A percentile compares a stretch with the other conserved stretches of the same genome.
phyloP scores from a whole-genome alignment of 2,329 filamentous ascomycete species.

The Parastagonospora nodorum region DNA sequence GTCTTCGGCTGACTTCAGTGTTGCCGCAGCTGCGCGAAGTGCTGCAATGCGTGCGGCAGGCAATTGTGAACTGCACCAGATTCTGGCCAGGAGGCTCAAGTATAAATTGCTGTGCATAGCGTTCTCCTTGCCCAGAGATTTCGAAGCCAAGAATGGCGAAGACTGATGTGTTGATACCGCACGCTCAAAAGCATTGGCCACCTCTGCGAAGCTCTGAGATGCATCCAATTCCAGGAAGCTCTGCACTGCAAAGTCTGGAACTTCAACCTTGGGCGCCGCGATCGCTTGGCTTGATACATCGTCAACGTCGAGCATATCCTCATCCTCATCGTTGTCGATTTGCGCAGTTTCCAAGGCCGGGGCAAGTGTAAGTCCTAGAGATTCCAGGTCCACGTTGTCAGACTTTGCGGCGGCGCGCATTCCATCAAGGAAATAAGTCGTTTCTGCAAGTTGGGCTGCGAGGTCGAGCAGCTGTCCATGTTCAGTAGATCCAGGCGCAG shows the following conservation, averaged over 20 bases:
- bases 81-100: conserved; percentile 74
- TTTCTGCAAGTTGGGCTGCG: conserved; percentile 37
- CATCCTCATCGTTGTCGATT: conserved; percentile 41
- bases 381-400: conserved; percentile 72
- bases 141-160: conserved; percentile 56
- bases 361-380: conserved; percentile 51
- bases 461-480: conserved; percentile 40
- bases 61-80: conserved; percentile 75
- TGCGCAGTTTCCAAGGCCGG: conserved; percentile 20
- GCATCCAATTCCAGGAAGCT: conserved; percentile 33
- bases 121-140: conserved; percentile 59
- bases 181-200: conserved; percentile 33
- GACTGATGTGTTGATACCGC: conserved; percentile 29
- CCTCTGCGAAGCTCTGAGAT: conserved; percentile 35
- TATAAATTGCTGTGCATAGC: conserved; percentile 69
- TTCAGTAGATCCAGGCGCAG: conserved; percentile 29
- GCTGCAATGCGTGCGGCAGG: conserved; percentile 71
- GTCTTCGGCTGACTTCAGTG: conserved; percentile 39
- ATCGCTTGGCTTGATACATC: conserved; percentile 44
- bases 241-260: conserved; percentile 31
- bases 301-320: conserved; percentile 57
- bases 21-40: conserved; percentile 59
- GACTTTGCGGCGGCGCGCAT: conserved; percentile 71
- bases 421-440: conserved; percentile 53
- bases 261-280: conserved; percentile 16